Percentiles rank a stretch among this genome's conserved stretches.
These are phyloP conservation scores for Clonostachys solani DNA, from an alignment of 2,329 filamentous ascomycete species.

Conservation along the genomic window DNA sequence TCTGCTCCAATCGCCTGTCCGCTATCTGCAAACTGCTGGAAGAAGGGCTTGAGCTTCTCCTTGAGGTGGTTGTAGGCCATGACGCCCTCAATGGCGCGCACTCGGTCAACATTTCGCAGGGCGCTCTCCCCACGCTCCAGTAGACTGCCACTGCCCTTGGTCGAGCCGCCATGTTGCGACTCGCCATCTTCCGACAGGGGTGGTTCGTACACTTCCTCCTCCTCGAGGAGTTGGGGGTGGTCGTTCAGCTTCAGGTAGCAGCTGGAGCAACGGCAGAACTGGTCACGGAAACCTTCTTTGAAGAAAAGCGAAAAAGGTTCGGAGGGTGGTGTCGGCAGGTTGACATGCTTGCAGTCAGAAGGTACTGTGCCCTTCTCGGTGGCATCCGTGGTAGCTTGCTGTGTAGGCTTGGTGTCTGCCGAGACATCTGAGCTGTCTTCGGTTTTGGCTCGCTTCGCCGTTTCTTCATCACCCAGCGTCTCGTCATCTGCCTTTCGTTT, in stretches of 20 bases:
- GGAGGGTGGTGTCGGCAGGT: conserved; percentile 50
- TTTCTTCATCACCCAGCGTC: conserved; percentile 15
- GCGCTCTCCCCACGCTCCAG: conserved; percentile 91
- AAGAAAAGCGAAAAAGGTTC: conserved; percentile 79
- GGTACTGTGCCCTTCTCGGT: not conserved
- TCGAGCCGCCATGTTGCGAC: conserved; percentile 50
- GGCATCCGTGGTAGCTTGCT: not conserved
- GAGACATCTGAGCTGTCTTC: not conserved
- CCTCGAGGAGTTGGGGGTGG: conserved; percentile 82
- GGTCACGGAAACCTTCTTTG: conserved; percentile 70
- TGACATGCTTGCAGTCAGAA: conserved; percentile 52
- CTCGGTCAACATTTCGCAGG: conserved; percentile 85
- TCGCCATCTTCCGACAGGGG: conserved; percentile 68
- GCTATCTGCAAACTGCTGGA: conserved; percentile 90
- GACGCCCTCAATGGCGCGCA: conserved; percentile 89
- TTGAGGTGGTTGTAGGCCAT: conserved; percentile 98
- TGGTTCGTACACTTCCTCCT: conserved; percentile 92
- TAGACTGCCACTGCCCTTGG: conserved; percentile 73
- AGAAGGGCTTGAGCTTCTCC: conserved; percentile 91
- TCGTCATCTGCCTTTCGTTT: conserved; percentile 66
- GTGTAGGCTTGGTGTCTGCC: not conserved
- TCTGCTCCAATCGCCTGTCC: conserved; percentile 86
- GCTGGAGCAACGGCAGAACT: conserved; percentile 76
- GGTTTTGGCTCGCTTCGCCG: conserved; percentile 45
- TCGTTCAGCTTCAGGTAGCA: conserved; percentile 71